phyloP scores from a whole-genome alignment of 2,329 filamentous ascomycete species.

The Endothia cerciana region DNA sequence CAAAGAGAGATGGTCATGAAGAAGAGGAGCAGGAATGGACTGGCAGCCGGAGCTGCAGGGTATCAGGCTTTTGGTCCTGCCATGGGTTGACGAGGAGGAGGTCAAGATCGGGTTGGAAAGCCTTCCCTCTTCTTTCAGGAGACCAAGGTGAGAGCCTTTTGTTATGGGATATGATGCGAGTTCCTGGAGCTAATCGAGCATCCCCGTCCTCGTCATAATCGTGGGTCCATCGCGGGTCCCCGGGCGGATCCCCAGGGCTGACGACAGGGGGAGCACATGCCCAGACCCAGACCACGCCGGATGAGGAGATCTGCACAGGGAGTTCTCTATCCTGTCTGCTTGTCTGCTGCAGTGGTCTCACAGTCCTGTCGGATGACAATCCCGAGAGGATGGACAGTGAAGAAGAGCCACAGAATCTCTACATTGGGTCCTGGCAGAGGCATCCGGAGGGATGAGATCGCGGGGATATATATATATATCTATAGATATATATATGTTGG shows the following conservation, averaged over 20 bases:
- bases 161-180: slow-evolving; percentile 8
- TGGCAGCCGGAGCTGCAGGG: slow-evolving; percentile 28
- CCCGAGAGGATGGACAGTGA: not conserved
- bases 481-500: no score
- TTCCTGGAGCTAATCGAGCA: slow-evolving; percentile 8
- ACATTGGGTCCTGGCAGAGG: no score
- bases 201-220: slow-evolving; percentile 24
- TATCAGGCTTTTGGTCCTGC: slow-evolving; percentile 21
- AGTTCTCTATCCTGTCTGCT: not conserved
- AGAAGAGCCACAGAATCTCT: not conserved
- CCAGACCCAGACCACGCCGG: not conserved
- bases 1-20: slow-evolving; percentile 21
- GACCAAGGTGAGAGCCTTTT: slow-evolving; percentile 18
- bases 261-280: not conserved
- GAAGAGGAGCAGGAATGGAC: not conserved
- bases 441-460: not conserved
- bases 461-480: no score
- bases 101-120: slow-evolving; percentile 1
- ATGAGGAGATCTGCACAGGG: not conserved
- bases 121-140: slow-evolving; percentile 11
- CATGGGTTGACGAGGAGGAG: slow-evolving; percentile 14
- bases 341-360: not conserved
- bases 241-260: slow-evolving; percentile 12
- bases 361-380: not conserved
- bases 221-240: slow-evolving; percentile 18